phyloP scores from a whole-genome alignment of 176 grass and related monocot genomes.

The Rhynchospora breviuscula region DNA sequence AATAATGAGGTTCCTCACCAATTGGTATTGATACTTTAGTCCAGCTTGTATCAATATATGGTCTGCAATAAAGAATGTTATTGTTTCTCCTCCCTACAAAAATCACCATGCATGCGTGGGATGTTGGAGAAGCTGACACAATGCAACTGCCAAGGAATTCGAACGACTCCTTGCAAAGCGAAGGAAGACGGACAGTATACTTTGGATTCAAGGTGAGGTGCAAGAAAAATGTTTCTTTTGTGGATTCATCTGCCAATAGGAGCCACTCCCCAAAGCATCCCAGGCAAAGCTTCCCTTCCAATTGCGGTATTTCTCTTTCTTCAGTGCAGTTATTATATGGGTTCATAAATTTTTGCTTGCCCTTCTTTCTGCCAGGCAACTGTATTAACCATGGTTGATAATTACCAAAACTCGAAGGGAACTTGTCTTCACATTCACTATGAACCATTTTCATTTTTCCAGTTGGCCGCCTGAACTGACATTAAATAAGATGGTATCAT shows the following conservation, averaged over 20 bases:
- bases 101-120: neutral
- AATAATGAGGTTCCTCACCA: neutral
- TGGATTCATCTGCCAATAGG: neutral
- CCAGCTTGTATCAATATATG: neutral
- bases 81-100: neutral
- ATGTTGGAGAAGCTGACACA: neutral
- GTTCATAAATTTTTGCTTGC: neutral
- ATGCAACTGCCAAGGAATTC: neutral
- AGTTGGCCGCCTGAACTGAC: no score
- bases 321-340: neutral
- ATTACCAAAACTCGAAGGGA: no score
- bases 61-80: neutral
- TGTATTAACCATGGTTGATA: no score
- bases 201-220: no score
- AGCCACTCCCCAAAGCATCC: constrained; percentile 14
- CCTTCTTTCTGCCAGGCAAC: no score
- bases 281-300: neutral
- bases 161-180: no score
- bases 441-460: no score
- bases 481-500: no score
- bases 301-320: neutral
- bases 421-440: no score
- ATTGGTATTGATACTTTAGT: neutral
- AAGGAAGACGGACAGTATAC: no score
- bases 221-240: constrained; percentile 4